These are phyloP conservation scores for Fraxinus sp. DNA, from an alignment of 305 asterid species.

Conservation along the genomic window DNA sequence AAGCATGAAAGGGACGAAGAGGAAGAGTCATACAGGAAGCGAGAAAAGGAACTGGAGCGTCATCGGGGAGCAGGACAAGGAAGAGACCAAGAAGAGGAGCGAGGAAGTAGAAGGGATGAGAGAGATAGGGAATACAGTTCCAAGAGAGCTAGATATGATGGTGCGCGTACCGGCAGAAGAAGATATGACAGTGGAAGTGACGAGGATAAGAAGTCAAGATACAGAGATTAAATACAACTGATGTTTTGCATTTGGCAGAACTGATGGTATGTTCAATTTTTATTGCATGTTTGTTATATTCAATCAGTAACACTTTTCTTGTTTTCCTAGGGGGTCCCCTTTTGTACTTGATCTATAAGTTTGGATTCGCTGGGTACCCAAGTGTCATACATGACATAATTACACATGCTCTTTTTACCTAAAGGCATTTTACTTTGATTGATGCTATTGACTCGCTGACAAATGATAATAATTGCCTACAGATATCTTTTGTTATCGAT, in stretches of 20 bases:
- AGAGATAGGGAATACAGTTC: conserved; percentile 42
- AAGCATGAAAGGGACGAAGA: conserved; percentile 49
- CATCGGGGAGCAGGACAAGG: conserved; percentile 23
- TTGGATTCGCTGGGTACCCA: not conserved
- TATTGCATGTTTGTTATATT: not conserved
- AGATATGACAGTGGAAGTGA: conserved; percentile 49
- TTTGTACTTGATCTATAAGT: not conserved
- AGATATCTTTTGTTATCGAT: not conserved
- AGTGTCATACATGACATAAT: not conserved
- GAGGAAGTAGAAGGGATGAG: conserved; percentile 37
- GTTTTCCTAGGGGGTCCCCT: not conserved
- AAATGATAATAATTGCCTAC: not conserved
- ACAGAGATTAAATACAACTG: conserved; percentile 23
- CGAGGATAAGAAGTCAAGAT: conserved; percentile 49
- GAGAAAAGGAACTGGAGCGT: conserved; percentile 43
- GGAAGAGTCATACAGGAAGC: conserved; percentile 26
- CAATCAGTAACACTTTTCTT: not conserved
- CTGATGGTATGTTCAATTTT: conserved; percentile 24
- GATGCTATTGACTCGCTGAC: not conserved
- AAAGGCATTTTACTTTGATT: not conserved
- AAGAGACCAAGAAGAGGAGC: conserved; percentile 45
- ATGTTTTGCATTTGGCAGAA: conserved; percentile 15
- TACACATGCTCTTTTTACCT: not conserved
- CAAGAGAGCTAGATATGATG: conserved; percentile 64
- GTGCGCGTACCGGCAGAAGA: conserved; percentile 46